phyloP scores from a whole-genome alignment of 208 protist species.

The Giardia duodenalis region DNA sequence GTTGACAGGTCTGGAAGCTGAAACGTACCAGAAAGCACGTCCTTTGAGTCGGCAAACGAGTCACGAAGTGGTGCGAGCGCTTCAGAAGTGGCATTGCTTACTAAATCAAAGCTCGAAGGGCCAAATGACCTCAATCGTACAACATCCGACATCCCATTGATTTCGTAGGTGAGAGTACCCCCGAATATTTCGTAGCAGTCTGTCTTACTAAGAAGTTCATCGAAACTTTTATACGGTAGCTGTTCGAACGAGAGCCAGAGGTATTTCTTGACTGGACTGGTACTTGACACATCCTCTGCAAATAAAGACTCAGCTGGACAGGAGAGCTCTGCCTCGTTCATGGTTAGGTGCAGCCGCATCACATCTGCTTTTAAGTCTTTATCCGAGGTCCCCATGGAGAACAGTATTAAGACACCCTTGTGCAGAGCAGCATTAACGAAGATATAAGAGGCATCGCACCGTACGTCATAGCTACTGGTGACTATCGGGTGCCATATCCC shows the following conservation, averaged over 20 bases:
- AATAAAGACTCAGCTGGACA: neutral
- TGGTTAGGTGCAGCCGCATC: too few species aligned
- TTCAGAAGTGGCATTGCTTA: too few species aligned
- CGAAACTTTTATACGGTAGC: neutral
- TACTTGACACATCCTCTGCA: neutral
- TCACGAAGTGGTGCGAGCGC: too few species aligned
- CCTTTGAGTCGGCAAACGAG: neutral
- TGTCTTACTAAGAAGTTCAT: too few species aligned
- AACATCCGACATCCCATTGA: neutral
- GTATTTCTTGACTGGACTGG: neutral
- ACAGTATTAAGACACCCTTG: neutral
- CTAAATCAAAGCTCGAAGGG: neutral
- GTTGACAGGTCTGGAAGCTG: neutral
- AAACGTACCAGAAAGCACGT: neutral
- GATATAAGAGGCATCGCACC: neutral
- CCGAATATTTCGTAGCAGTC: too few species aligned
- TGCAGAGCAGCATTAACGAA: neutral
- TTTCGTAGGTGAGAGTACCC: neutral
- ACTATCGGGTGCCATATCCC: too few species aligned
- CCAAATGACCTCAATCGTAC: neutral
- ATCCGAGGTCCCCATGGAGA: neutral
- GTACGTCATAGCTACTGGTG: neutral
- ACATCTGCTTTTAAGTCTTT: too few species aligned
- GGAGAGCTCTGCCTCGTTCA: neutral
- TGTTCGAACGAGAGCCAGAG: neutral